Percentiles rank a stretch among this genome's conserved stretches.
These are phyloP conservation scores for Pholiota microspora DNA, from an alignment of 768 basidiomycete genomes.

Conservation along the genomic window DNA sequence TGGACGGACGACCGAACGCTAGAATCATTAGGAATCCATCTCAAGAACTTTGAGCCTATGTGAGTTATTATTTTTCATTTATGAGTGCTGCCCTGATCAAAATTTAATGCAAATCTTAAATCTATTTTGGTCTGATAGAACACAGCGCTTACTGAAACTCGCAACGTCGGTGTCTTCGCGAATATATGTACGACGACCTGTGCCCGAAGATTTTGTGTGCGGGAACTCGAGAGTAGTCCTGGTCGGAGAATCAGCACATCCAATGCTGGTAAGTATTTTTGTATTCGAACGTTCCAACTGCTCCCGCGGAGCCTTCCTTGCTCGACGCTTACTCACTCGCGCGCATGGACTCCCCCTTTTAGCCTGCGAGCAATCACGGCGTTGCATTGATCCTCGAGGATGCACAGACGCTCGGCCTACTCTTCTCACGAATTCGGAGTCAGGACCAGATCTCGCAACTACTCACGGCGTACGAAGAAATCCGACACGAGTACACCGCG, in stretches of 20 bases:
- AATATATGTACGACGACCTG: conserved; percentile 19
- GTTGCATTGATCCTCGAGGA: conserved; percentile 57
- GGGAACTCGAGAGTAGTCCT: conserved; percentile 41
- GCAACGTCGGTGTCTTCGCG: conserved; percentile 28
- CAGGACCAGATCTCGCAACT: conserved; percentile 31
- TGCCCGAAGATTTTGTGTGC: conserved; percentile 50
- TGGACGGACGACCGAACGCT: conserved; percentile 31
- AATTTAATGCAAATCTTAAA: background rate
- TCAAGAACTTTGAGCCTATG: conserved; percentile 34
- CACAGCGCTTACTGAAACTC: conserved; percentile 31
- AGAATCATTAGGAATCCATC: conserved; percentile 32
- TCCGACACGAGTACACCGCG: conserved; percentile 40
- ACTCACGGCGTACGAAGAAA: conserved; percentile 54
- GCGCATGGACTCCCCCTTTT: background rate
- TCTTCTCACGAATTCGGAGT: conserved; percentile 49
- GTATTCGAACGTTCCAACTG: background rate
- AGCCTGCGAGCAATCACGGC: conserved; percentile 54
- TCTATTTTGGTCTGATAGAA: conserved; percentile 17
- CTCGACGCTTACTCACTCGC: background rate
- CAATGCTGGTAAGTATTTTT: conserved; percentile 38
- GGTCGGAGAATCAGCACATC: conserved; percentile 58
- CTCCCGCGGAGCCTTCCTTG: background rate
- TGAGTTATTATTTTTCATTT: conserved; percentile 14
- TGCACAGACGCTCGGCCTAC: conserved; percentile 51
- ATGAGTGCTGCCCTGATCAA: background rate